phyloP scores from a whole-genome alignment of 2,329 filamentous ascomycete genomes.

The Lecanicillium sp. region DNA sequence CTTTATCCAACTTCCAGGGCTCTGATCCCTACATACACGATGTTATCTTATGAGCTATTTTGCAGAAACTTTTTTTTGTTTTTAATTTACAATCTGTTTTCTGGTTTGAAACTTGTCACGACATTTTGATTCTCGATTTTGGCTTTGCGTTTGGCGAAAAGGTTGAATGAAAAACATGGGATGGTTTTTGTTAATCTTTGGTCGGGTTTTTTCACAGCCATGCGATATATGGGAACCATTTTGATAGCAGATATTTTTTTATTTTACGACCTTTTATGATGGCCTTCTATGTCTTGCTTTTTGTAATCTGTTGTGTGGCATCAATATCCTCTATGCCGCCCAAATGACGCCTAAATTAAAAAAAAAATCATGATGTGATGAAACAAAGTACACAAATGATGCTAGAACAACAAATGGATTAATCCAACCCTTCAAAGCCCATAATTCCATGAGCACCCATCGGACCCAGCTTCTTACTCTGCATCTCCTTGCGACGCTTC shows the following conservation, averaged over 20 bases:
- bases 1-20: constrained; percentile 26
- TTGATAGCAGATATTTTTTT: too few species aligned
- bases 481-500: constrained; percentile 34
- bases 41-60: background rate
- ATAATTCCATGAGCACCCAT: constrained; percentile 44
- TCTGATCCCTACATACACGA: constrained; percentile 13
- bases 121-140: too few species aligned
- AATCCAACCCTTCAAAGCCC: constrained; percentile 40
- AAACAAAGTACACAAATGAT: background rate
- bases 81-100: too few species aligned
- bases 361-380: too few species aligned
- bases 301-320: background rate
- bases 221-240: too few species aligned
- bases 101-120: too few species aligned
- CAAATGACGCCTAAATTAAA: background rate
- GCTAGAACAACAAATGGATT: background rate
- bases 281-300: too few species aligned
- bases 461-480: constrained; percentile 35
- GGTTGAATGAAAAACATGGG: too few species aligned
- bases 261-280: too few species aligned
- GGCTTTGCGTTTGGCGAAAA: too few species aligned
- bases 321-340: background rate
- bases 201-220: too few species aligned
- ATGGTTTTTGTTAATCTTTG: too few species aligned
- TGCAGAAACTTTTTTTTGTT: background rate